Percentiles rank a stretch among this genome's conserved stretches.
Evolutionary conservation across 2,329 filamentous ascomycete species (phyloP).

Genomic region (Ophiocordyceps polyrhachis-furcata): DNA sequence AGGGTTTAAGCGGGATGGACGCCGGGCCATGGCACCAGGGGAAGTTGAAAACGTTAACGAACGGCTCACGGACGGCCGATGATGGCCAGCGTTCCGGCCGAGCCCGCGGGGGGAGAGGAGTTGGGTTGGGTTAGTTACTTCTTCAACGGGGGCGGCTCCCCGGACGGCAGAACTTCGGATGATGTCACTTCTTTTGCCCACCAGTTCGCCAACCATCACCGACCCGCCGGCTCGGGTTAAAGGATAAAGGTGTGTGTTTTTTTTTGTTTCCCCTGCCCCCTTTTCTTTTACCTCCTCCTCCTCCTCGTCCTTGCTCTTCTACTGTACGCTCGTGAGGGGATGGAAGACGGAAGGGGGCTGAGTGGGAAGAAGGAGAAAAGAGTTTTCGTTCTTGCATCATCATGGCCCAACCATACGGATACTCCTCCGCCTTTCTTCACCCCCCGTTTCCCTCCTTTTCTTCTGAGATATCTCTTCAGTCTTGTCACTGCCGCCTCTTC

Average conservation of each 20-base stretch:
- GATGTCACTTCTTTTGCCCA: background rate
- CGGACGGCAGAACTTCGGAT: background rate
- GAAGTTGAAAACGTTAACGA: background rate
- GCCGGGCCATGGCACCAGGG: background rate
- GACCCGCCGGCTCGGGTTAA: background rate
- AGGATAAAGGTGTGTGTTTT: background rate
- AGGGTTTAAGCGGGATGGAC: background rate
- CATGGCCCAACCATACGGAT: too few relatives aligned
- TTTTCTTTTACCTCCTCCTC: background rate
- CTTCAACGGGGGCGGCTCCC: background rate
- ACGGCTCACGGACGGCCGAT: too few relatives aligned
- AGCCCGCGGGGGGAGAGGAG: too few relatives aligned
- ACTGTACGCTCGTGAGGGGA: too few relatives aligned
- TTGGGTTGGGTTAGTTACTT: background rate
- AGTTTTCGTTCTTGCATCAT: background rate
- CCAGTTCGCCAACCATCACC: background rate
- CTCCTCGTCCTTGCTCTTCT: background rate
- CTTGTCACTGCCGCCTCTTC: too few relatives aligned
- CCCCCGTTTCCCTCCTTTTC: background rate
- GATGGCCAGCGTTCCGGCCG: too few relatives aligned
- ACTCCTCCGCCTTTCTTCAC: background rate
- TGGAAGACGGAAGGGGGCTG: too few relatives aligned
- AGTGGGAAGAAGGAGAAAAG: too few relatives aligned
- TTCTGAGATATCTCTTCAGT: background rate
- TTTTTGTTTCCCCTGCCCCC: background rate